Conservation (phyloP, 1,139 yeast genomes). For the Diutina mesorugosa region DNA sequence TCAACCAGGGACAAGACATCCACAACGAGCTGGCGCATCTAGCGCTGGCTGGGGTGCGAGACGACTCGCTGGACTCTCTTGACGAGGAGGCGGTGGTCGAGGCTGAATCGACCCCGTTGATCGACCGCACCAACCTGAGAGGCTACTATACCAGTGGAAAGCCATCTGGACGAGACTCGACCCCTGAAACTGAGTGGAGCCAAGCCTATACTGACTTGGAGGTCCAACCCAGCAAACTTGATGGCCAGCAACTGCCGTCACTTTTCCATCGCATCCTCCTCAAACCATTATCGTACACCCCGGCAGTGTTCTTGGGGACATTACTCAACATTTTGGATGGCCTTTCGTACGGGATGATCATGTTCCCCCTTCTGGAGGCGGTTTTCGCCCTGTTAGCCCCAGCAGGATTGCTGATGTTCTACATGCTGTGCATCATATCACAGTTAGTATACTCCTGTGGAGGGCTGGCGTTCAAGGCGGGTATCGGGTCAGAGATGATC, state of each 20-base stretch:
- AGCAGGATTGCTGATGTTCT: constrained; percentile 87
- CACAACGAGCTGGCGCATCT: background rate
- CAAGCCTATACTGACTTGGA: background rate
- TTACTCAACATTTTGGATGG: constrained; percentile 84
- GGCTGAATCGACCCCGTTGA: background rate
- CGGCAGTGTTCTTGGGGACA: constrained; percentile 77
- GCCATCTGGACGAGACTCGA: background rate
- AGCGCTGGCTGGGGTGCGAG: background rate
- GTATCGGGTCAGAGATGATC: constrained; percentile 96
- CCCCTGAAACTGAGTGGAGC: background rate
- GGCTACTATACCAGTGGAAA: background rate
- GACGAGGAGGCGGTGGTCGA: background rate
- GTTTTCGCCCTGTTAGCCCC: constrained; percentile 72
- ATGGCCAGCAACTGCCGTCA: background rate
- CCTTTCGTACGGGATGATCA: constrained; percentile 90
- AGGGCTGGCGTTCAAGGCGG: constrained; percentile 78
- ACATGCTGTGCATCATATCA: constrained; percentile 76
- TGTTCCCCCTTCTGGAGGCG: constrained; percentile 81
- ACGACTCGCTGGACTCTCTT: background rate
- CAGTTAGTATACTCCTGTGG: constrained; percentile 84
- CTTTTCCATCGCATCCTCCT: background rate
- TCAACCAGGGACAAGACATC: background rate
- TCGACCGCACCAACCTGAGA: background rate
- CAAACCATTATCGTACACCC: constrained; percentile 23
- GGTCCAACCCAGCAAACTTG: background rate